phyloP scores from a whole-genome alignment of 352 stramenopile genomes.

The Globisporangium cystogenes region DNA sequence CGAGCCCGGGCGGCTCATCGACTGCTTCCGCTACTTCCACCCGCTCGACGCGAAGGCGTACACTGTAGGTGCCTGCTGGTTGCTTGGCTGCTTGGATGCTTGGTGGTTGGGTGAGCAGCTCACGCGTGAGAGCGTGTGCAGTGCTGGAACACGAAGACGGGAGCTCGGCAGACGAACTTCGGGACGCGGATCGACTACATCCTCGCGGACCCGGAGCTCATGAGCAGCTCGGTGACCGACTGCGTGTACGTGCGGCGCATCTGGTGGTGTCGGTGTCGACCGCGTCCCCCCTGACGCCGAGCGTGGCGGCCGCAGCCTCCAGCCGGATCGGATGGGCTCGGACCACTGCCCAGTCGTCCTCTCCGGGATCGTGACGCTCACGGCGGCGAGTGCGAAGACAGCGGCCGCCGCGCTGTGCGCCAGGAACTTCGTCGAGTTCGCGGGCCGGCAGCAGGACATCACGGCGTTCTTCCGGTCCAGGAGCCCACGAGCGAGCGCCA shows the following conservation, averaged over 20 bases:
- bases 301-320: constrained; percentile 22
- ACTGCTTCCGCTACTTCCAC: constrained; percentile 79
- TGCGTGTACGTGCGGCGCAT: constrained; percentile 41
- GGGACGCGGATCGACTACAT: constrained; percentile 91
- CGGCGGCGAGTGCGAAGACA: constrained; percentile 15
- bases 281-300: neutral
- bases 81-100: too few species aligned
- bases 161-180: constrained; percentile 86
- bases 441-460: constrained; percentile 68
- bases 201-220: constrained; percentile 50
- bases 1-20: constrained; percentile 38
- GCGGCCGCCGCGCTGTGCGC: constrained; percentile 48
- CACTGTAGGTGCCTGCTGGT: constrained; percentile 35
- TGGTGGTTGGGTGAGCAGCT: too few species aligned
- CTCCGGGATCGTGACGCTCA: constrained; percentile 30
- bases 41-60: constrained; percentile 67
- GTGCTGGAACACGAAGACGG: constrained; percentile 87
- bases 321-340: constrained; percentile 54
- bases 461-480: constrained; percentile 29
- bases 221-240: constrained; percentile 31
- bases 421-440: constrained; percentile 72
- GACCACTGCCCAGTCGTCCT: constrained; percentile 79
- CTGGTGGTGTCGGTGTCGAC: neutral
- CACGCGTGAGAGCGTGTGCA: constrained; percentile 5
- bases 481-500: neutral